Conservation (phyloP, 768 basidiomycete species). For the Floccularia luteovirens region DNA sequence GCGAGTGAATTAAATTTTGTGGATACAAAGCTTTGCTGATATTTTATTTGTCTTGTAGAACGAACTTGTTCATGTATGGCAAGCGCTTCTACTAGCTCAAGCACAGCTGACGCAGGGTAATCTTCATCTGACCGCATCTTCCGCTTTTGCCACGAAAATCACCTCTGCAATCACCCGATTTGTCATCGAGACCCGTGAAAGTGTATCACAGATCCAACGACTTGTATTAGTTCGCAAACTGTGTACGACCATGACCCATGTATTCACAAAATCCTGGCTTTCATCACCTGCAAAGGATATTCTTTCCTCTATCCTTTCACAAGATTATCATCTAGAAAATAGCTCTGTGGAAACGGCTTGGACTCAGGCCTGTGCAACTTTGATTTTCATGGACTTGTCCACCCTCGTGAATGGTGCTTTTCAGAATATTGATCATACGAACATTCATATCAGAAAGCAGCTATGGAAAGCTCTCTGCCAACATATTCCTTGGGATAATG, state of each 20-base stretch:
- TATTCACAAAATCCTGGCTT: conserved; percentile 34
- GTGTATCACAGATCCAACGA: conserved; percentile 22
- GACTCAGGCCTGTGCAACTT: conserved; percentile 38
- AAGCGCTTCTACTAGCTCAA: conserved; percentile 45
- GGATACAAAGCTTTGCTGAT: conserved; percentile 4
- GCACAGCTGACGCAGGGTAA: conserved; percentile 32
- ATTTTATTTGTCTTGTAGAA: conserved; percentile 17
- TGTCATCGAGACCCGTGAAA: conserved; percentile 14
- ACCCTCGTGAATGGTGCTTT: conserved; percentile 26
- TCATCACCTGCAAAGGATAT: conserved; percentile 36
- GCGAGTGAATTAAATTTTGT: conserved; percentile 4
- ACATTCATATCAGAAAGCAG: conserved; percentile 23
- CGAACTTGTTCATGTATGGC: conserved; percentile 40
- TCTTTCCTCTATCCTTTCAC: conserved; percentile 35
- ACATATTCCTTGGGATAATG: conserved; percentile 11
- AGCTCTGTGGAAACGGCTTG: conserved; percentile 31
- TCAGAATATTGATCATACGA: conserved; percentile 15
- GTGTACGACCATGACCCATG: conserved; percentile 44
- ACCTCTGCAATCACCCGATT: conserved; percentile 28
- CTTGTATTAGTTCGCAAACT: conserved; percentile 35
- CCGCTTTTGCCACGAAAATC: conserved; percentile 24
- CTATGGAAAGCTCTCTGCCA: conserved; percentile 41
- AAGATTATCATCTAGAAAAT: conserved; percentile 31
- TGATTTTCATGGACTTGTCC: conserved; percentile 35
- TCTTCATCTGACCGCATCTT: conserved; percentile 23